Conservation (phyloP, 345 rosid species). For the Brassica incana region DNA sequence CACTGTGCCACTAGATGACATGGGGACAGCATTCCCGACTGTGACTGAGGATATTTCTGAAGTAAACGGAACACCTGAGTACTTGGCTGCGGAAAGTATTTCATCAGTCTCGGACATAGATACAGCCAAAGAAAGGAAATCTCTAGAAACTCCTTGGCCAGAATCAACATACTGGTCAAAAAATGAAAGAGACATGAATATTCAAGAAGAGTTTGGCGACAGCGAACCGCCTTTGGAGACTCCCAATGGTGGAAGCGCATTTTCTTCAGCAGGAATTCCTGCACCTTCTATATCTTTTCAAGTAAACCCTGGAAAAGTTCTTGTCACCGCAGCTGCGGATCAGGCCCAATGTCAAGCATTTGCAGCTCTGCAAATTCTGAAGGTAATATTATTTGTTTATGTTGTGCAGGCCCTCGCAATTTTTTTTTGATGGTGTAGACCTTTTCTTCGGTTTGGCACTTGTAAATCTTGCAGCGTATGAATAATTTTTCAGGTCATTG, state of each 20-base stretch:
- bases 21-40: constrained; percentile 27
- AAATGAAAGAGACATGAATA: constrained; percentile 38
- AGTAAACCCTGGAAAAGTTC: constrained; percentile 71
- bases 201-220: constrained; percentile 38
- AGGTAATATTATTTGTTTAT: constrained; percentile 48
- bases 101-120: constrained; percentile 45
- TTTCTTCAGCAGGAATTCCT: constrained; percentile 70
- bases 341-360: constrained; percentile 89
- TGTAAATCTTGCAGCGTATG: constrained; percentile 14
- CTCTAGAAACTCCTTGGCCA: constrained; percentile 40
- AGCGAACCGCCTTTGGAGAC: constrained; percentile 37
- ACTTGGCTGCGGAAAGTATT: constrained; percentile 33
- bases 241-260: constrained; percentile 41
- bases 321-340: constrained; percentile 80
- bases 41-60: constrained; percentile 45
- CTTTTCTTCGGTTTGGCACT: constrained; percentile 6
- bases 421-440: not conserved
- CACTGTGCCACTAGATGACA: constrained; percentile 35
- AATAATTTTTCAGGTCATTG: constrained; percentile 62
- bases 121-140: constrained; percentile 36
- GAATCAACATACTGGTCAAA: constrained; percentile 41
- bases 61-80: constrained; percentile 32
- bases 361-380: constrained; percentile 79
- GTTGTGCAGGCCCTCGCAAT: not conserved
- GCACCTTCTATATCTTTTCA: constrained; percentile 78